phyloP scores from a whole-genome alignment of 2,329 filamentous ascomycete genomes.

The Aureobasidium zeae region DNA sequence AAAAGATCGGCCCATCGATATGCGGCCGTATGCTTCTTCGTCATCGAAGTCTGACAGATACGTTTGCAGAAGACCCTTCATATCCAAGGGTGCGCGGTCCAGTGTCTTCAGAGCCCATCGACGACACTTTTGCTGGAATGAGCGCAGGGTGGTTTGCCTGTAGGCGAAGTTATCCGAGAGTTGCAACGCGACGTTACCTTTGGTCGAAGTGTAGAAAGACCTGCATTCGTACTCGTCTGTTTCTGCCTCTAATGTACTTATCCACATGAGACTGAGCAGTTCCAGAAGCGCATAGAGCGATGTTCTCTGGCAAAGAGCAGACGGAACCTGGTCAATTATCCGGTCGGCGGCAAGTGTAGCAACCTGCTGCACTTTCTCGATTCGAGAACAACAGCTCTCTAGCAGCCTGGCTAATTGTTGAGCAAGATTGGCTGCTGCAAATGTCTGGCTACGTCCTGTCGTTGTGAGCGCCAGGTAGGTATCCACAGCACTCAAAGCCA shows the following conservation, averaged over 20 bases:
- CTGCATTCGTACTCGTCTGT: slow-evolving; percentile 87
- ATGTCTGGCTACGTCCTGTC: slow-evolving; percentile 60
- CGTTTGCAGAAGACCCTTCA: slow-evolving; percentile 91
- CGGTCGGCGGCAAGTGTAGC: slow-evolving; percentile 75
- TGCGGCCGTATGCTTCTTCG: slow-evolving; percentile 79
- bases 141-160: slow-evolving; percentile 68
- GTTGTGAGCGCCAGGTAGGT: slow-evolving; percentile 71
- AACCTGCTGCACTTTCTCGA: slow-evolving; percentile 80
- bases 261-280: slow-evolving; percentile 88
- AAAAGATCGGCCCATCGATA: slow-evolving; percentile 87
- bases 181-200: slow-evolving; percentile 72
- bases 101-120: slow-evolving; percentile 73
- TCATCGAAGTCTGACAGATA: slow-evolving; percentile 94
- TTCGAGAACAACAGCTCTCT: slow-evolving; percentile 83
- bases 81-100: slow-evolving; percentile 77
- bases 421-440: slow-evolving; percentile 87
- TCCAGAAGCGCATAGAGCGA: slow-evolving; percentile 91
- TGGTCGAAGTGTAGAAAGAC: slow-evolving; percentile 66
- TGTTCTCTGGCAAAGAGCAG: slow-evolving; percentile 77
- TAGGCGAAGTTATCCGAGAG: slow-evolving; percentile 89
- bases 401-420: slow-evolving; percentile 79
- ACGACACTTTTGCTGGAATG: slow-evolving; percentile 66
- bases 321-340: slow-evolving; percentile 76
- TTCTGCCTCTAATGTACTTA: slow-evolving; percentile 85
- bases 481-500: slow-evolving; percentile 61